Conservation (phyloP, 352 stramenopile species). For the Phytophthora palmivora region DNA sequence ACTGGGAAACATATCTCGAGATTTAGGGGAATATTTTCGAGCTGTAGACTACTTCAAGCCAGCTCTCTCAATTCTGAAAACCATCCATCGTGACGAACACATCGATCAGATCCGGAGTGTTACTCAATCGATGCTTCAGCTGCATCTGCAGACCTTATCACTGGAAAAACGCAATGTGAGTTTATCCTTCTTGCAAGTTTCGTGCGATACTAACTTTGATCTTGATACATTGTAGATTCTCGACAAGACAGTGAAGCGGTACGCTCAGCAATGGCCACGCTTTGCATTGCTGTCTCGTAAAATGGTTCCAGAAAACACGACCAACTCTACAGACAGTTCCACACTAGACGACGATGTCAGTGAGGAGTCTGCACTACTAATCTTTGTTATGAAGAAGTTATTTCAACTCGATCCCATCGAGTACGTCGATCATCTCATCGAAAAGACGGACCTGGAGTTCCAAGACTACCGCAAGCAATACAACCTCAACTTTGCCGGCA, state of each 20-base stretch:
- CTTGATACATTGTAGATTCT: constrained; percentile 37
- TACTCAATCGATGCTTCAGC: constrained; percentile 47
- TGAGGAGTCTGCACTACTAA: constrained; percentile 37
- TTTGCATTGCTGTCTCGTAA: constrained; percentile 30
- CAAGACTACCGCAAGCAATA: constrained; percentile 49
- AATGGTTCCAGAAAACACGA: constrained; percentile 1
- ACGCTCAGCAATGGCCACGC: constrained; percentile 23
- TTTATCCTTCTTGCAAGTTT: constrained; percentile 1
- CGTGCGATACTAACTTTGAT: constrained; percentile 14
- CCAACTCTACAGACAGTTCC: neutral
- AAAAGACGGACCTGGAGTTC: constrained; percentile 47
- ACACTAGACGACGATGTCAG: constrained; percentile 10
- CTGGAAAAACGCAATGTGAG: constrained; percentile 46
- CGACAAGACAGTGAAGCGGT: constrained; percentile 47
- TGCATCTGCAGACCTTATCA: constrained; percentile 46
- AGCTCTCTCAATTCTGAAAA: constrained; percentile 44
- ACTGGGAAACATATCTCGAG: constrained; percentile 46
- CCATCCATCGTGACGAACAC: constrained; percentile 24
- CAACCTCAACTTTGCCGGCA: constrained; percentile 42
- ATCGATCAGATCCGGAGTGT: constrained; percentile 45
- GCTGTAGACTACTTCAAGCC: constrained; percentile 61
- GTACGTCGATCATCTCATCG: constrained; percentile 52
- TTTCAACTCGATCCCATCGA: constrained; percentile 52
- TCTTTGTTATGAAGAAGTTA: constrained; percentile 49
- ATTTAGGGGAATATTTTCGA: constrained; percentile 59